Conservation (phyloP, 345 rosid species). For the Reutealis trisperma region DNA sequence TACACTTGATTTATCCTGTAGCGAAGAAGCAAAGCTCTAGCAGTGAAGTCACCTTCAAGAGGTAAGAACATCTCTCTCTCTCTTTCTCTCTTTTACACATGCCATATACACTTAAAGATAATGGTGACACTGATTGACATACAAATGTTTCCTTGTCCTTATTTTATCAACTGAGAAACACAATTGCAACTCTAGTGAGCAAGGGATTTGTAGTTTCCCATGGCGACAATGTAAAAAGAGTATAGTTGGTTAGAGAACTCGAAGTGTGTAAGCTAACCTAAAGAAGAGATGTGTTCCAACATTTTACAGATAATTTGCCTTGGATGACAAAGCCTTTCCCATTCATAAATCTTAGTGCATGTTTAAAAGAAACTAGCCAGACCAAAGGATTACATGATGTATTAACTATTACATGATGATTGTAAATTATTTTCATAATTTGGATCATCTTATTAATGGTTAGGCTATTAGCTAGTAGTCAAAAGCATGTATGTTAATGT, state of each 20-base stretch:
- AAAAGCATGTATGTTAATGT: no score
- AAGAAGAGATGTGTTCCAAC: no score
- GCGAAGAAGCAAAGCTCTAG: constrained; percentile 78
- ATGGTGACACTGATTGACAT: constrained; percentile 20
- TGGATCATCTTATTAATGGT: no score
- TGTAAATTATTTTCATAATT: constrained; percentile 3
- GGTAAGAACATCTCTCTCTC: constrained; percentile 46
- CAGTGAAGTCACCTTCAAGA: constrained; percentile 75
- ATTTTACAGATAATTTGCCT: no score
- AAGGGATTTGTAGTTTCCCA: constrained; percentile 69
- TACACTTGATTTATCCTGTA: constrained; percentile 27
- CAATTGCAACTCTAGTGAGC: constrained; percentile 58
- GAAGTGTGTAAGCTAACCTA: background rate
- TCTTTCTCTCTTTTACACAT: background rate
- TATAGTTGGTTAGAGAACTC: constrained; percentile 29
- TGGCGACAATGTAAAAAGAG: constrained; percentile 76
- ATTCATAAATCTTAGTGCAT: background rate
- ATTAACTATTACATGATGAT: background rate
- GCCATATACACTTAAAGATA: constrained; percentile 5
- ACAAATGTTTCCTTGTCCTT: background rate
- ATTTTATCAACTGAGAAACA: constrained; percentile 61
- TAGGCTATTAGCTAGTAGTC: no score
- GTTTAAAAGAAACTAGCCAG: background rate
- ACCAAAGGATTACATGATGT: background rate
- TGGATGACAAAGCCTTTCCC: no score